Percentiles rank a stretch among this genome's conserved stretches.
Evolutionary conservation across 371 early-diverging fungal species (phyloP).

Genomic region (Mycotypha africana): DNA sequence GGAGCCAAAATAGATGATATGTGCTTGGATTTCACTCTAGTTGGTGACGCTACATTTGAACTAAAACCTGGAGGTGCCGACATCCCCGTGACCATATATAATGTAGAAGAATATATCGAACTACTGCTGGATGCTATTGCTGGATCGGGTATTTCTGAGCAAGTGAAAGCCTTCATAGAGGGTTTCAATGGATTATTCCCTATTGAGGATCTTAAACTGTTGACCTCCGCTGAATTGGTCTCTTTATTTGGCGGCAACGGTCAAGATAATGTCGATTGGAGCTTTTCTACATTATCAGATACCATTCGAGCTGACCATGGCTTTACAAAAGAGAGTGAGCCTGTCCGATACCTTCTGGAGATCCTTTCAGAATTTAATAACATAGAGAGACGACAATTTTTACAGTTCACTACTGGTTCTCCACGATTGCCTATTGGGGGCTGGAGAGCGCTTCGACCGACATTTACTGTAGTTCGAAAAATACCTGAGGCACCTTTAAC

Average conservation of each 20-base stretch:
- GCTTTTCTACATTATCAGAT: conserved; percentile 59
- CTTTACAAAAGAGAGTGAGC: conserved; percentile 66
- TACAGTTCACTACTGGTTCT: conserved; percentile 91
- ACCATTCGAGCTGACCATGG: conserved; percentile 88
- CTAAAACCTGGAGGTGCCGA: conserved; percentile 58
- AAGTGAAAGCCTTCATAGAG: conserved; percentile 68
- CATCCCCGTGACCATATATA: conserved; percentile 66
- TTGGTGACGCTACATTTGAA: conserved; percentile 64
- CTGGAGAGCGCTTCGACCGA: conserved; percentile 78
- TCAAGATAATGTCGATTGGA: conserved; percentile 76
- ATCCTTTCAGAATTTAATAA: conserved; percentile 61
- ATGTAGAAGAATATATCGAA: conserved; percentile 72
- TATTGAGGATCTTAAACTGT: conserved; percentile 58
- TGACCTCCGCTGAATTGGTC: conserved; percentile 70
- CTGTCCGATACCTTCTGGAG: conserved; percentile 59
- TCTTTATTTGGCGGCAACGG: conserved; percentile 73
- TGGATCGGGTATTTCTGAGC: conserved; percentile 67
- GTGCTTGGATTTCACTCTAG: conserved; percentile 81
- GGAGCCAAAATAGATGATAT: conserved; percentile 58
- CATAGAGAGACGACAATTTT: conserved; percentile 70
- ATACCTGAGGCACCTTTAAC: conserved; percentile 55
- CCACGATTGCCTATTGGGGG: conserved; percentile 86
- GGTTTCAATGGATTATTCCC: conserved; percentile 83
- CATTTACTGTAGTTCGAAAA: conserved; percentile 86
- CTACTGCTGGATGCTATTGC: conserved; percentile 63